These are phyloP conservation scores for Sporothrix brunneoviolacea DNA, from an alignment of 2,329 filamentous ascomycete genomes.

Conservation along the genomic window DNA sequence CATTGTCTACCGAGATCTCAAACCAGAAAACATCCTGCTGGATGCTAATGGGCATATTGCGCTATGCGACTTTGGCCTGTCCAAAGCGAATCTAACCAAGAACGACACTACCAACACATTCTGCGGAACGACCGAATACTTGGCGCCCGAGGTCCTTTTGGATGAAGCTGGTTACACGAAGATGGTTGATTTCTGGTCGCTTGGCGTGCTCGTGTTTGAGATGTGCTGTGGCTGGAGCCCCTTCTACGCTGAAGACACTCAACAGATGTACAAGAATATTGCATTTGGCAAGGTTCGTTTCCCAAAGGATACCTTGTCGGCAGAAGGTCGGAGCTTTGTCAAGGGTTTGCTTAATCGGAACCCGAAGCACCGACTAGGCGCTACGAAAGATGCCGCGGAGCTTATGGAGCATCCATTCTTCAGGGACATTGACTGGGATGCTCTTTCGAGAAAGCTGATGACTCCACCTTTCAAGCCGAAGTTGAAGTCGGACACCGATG, in stretches of 20 bases:
- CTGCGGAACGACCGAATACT: constrained; percentile 95
- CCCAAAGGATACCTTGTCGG: constrained; percentile 85
- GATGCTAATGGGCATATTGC: constrained; percentile 98
- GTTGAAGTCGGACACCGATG: constrained; percentile 90
- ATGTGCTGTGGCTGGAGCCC: constrained; percentile 99
- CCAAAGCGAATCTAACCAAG: constrained; percentile 93
- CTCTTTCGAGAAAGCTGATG: constrained; percentile 81
- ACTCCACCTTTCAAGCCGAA: constrained; percentile 97
- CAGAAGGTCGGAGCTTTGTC: constrained; percentile 94
- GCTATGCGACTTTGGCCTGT: constrained; percentile 93
- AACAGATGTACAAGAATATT: constrained; percentile 99
- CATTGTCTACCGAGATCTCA: constrained; percentile 95
- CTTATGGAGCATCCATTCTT: constrained; percentile 95
- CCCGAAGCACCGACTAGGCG: constrained; percentile 88
- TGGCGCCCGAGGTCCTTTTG: constrained; percentile 88
- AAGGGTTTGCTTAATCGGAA: constrained; percentile 96
- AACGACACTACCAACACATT: constrained; percentile 99
- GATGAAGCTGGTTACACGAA: constrained; percentile 98
- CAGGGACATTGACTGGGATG: constrained; percentile 85
- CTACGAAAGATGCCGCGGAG: constrained; percentile 85
- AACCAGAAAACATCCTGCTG: constrained; percentile 94
- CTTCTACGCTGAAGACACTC: constrained; percentile 97
- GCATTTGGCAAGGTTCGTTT: constrained; percentile 98
- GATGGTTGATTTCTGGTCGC: constrained; percentile 99
- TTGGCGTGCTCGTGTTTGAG: constrained; percentile 95